These are phyloP conservation scores for Ceratocystis harringtonii DNA, from an alignment of 2,329 filamentous ascomycete species.

Conservation along the genomic window DNA sequence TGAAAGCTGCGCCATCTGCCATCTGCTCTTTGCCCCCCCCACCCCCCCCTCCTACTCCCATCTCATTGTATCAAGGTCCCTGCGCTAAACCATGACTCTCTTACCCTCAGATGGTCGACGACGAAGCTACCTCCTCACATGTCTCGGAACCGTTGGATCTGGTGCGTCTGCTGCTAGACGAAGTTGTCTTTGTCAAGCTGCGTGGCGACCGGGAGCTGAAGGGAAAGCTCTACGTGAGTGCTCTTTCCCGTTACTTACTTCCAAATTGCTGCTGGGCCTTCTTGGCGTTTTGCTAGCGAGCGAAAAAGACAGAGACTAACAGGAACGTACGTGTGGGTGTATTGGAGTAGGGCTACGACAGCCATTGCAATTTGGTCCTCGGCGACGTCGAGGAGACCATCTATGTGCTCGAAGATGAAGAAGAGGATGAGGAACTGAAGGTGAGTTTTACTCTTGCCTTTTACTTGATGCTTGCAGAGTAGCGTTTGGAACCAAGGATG, in stretches of 20 bases:
- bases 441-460: slow-evolving; percentile 30
- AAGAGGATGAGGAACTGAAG: slow-evolving; percentile 46
- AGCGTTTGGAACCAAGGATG: too few relatives aligned
- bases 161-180: slow-evolving; percentile 84
- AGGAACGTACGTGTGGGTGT: background rate
- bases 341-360: slow-evolving; percentile 74
- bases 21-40: background rate
- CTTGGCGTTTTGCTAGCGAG: background rate
- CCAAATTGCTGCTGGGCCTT: background rate
- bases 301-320: background rate
- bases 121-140: slow-evolving; percentile 43
- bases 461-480: too few relatives aligned
- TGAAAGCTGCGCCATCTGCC: too few relatives aligned
- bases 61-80: background rate
- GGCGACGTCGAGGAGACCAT: slow-evolving; percentile 97
- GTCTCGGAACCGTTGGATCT: slow-evolving; percentile 90
- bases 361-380: slow-evolving; percentile 91
- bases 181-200: slow-evolving; percentile 94
- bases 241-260: background rate
- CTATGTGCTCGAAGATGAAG: slow-evolving; percentile 47
- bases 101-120: slow-evolving; percentile 55
- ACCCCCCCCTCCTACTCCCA: background rate
- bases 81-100: background rate
- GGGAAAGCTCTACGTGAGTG: slow-evolving; percentile 76
- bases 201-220: slow-evolving; percentile 91